Evolutionary conservation across 23 red algal species (phyloP).

Genomic region (Chondrus crispus): DNA sequence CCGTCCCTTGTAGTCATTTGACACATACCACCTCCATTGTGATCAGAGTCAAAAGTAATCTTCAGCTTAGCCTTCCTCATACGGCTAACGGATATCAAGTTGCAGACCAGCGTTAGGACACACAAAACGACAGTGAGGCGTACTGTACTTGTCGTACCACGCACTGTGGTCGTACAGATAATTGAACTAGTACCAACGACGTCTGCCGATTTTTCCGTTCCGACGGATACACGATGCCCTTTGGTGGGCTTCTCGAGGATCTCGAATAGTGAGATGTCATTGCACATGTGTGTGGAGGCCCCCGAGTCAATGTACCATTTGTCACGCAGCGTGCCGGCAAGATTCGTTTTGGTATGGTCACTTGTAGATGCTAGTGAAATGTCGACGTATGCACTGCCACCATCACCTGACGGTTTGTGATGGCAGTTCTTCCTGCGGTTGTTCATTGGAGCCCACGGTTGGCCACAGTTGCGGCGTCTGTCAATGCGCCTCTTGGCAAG

Average conservation of each 20-base stretch:
- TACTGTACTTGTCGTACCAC: not conserved
- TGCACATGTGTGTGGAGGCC: not conserved
- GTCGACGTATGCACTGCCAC: no score
- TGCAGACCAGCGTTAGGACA: not conserved
- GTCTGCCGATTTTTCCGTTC: not conserved
- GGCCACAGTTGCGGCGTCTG: no score
- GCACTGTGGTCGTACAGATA: not conserved
- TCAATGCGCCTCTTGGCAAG: no score
- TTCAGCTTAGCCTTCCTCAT: not conserved
- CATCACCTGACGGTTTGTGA: no score
- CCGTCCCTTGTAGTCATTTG: not conserved
- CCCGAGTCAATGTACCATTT: not conserved
- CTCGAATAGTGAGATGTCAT: not conserved
- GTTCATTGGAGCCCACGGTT: no score
- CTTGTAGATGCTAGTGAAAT: no score
- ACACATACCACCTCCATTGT: not conserved
- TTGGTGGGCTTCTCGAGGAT: no score
- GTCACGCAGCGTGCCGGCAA: no score
- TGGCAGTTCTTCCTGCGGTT: no score
- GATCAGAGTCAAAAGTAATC: not conserved
- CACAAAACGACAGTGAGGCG: not conserved
- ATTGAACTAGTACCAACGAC: not conserved
- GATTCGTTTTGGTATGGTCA: no score
- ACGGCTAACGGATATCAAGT: not conserved
- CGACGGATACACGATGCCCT: no score